Conservation (phyloP, 495 filamentous ascomycete species). For the Penicillium coprophilum region DNA sequence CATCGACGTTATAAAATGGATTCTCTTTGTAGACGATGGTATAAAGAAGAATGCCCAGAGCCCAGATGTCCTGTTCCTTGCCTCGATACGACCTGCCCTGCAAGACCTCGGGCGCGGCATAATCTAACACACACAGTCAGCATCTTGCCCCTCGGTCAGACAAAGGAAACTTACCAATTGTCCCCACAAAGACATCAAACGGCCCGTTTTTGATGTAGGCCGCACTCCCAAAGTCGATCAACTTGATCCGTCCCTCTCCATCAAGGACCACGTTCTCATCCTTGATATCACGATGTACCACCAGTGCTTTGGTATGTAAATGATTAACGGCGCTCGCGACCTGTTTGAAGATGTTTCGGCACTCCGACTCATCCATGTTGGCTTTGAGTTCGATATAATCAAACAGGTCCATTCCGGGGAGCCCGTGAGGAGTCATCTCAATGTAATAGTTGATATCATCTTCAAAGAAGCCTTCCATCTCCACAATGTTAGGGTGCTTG, state of each 20-base stretch:
- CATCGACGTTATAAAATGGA: slow-evolving; percentile 98
- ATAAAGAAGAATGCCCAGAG: slow-evolving; percentile 95
- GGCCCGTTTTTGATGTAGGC: slow-evolving; percentile 98
- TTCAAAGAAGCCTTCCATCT: slow-evolving; percentile 99
- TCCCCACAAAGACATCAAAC: slow-evolving; percentile 98
- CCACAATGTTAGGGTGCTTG: slow-evolving; percentile 92
- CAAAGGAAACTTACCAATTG: slow-evolving; percentile 71
- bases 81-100: slow-evolving; percentile 89
- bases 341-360: slow-evolving; percentile 91
- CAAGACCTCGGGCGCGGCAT: slow-evolving; percentile 96
- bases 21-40: slow-evolving; percentile 99
- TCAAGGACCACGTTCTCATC: slow-evolving; percentile 97
- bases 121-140: slow-evolving; percentile 59
- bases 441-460: slow-evolving; percentile 99
- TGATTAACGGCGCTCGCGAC: slow-evolving; percentile 87
- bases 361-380: slow-evolving; percentile 94
- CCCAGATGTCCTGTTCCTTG: slow-evolving; percentile 98
- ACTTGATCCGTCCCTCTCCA: slow-evolving; percentile 91
- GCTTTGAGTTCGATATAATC: slow-evolving; percentile 97
- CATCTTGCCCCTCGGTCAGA: background rate
- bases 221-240: slow-evolving; percentile 97
- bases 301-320: slow-evolving; percentile 84
- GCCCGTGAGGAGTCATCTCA: slow-evolving; percentile 93
- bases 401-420: slow-evolving; percentile 98
- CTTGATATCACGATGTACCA: slow-evolving; percentile 98